These are phyloP conservation scores for Penicillium chermesinum DNA, from an alignment of 495 filamentous ascomycete genomes.

Conservation along the genomic window DNA sequence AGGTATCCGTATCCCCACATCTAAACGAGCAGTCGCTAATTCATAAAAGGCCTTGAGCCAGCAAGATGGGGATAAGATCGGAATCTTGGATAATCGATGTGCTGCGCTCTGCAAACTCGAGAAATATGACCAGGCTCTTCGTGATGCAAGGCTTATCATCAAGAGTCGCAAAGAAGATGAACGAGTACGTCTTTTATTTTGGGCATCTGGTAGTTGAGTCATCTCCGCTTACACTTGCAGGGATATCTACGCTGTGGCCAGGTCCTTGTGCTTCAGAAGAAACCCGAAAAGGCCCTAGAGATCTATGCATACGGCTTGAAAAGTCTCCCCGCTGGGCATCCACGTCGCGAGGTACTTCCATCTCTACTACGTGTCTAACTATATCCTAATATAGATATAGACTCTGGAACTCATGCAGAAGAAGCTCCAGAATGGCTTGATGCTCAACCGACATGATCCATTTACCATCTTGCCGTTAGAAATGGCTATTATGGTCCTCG, in stretches of 20 bases:
- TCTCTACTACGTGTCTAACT: constrained; percentile 4
- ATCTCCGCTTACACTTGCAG: constrained; percentile 20
- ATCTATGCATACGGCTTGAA: constrained; percentile 58
- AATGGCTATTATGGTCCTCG: constrained; percentile 40
- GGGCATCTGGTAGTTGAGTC: no score
- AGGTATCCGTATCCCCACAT: constrained; percentile 26
- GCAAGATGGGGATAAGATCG: constrained; percentile 27
- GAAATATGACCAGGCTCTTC: constrained; percentile 47
- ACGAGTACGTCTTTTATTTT: constrained; percentile 30
- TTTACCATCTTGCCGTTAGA: constrained; percentile 46
- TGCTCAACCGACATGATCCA: constrained; percentile 37
- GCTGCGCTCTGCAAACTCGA: constrained; percentile 56
- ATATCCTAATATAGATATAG: constrained; percentile 16
- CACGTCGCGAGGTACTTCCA: constrained; percentile 40
- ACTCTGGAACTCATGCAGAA: constrained; percentile 39
- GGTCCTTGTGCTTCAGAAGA: constrained; percentile 52
- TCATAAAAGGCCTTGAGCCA: constrained; percentile 31
- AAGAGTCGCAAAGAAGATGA: constrained; percentile 42
- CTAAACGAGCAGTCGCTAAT: constrained; percentile 10
- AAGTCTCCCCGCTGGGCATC: constrained; percentile 38
- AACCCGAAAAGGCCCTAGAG: constrained; percentile 47
- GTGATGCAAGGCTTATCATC: constrained; percentile 58
- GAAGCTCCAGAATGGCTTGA: constrained; percentile 36
- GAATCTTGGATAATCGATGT: constrained; percentile 56
- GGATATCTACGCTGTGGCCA: constrained; percentile 65